Conservation (phyloP, 768 basidiomycete genomes). For the Trichaptum fuscoviolaceum region DNA sequence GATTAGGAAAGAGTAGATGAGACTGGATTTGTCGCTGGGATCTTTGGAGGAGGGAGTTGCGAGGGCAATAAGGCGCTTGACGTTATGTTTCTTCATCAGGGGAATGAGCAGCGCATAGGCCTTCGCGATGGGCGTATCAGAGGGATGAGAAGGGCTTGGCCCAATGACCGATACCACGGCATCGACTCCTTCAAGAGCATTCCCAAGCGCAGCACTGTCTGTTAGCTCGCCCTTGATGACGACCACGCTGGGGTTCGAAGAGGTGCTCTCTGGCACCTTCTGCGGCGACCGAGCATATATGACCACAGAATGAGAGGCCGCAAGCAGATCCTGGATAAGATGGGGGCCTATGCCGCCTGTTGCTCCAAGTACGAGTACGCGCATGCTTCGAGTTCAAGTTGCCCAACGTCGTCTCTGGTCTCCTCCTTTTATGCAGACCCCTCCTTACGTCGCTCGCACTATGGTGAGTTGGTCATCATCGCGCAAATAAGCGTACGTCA, state of each 20-base stretch:
- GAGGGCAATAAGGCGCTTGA: conserved; percentile 59
- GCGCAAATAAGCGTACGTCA: no score
- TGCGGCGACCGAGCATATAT: conserved; percentile 60
- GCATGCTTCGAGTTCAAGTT: conserved; percentile 29
- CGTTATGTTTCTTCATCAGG: conserved; percentile 44
- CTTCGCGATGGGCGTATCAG: conserved; percentile 53
- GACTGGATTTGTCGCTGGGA: conserved; percentile 50
- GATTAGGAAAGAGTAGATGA: conserved; percentile 40
- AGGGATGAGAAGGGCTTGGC: conserved; percentile 35
- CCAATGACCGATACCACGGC: conserved; percentile 66
- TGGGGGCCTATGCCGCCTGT: conserved; percentile 59
- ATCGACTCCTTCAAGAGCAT: conserved; percentile 52
- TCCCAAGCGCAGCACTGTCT: conserved; percentile 43
- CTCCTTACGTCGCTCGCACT: no score
- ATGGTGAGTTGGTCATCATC: no score
- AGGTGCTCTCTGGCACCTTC: conserved; percentile 52
- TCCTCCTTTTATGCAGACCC: no score
- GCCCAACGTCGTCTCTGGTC: no score
- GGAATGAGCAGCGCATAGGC: conserved; percentile 55
- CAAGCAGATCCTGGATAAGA: conserved; percentile 53
- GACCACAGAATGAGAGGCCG: conserved; percentile 40
- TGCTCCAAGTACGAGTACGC: conserved; percentile 61
- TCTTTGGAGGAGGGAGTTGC: conserved; percentile 65
- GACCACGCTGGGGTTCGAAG: conserved; percentile 36
- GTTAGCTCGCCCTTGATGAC: conserved; percentile 52